Base-by-base conservation (phyloP, 1,139 yeast species). In the Yamadazyma sp. region DNA sequence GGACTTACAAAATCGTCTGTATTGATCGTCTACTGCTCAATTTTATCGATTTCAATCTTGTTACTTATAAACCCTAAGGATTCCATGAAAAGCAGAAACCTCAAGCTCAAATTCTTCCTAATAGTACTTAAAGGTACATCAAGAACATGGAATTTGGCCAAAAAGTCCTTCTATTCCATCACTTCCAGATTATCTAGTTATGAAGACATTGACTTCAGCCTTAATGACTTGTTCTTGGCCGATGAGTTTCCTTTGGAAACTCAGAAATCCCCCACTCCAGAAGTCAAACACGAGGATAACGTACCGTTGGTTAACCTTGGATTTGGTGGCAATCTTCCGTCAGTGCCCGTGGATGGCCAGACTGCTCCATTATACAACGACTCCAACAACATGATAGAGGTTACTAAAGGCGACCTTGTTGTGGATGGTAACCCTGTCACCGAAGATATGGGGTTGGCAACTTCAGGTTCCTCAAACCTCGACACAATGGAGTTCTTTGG, bases 131-230 rank as follows among this genome's bases (percentile, higher is more conserved):
- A 56, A 23, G 72, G 64, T 15, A 63, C 69, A 38, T 70, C 73
- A 5, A 61, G 58, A 41, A 73, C 78, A 1, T 74, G 80, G 80
- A 69, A 64, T 33, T 52, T 74, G 42, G 75, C 78, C 1, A 75
- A 70, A 42, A 73, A 70, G 42, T 71, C 78, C 0, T 68, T 64
- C 47, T 56, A 61, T 32, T 58, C 73, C 44, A 70, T 73, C 38
- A 61, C 64, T 20, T 50, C 60, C n/a, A 65, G 64, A 42, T 53
- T 67, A 18, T 33, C 42, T 12, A 31, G 34, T 24, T 47, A 44
- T 30, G 50, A 40, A 12, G 51, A 48, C 25, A 42, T 46, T 10
- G 45, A 48, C 31, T 42, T 49, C 27, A 42, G 44, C 33, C 23
- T 47, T 10, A 37, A 42, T 24, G 42, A 44, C 24, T 24, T 48